phyloP scores from a whole-genome alignment of 257 asterid genomes.

The Voacanga thouarsii region DNA sequence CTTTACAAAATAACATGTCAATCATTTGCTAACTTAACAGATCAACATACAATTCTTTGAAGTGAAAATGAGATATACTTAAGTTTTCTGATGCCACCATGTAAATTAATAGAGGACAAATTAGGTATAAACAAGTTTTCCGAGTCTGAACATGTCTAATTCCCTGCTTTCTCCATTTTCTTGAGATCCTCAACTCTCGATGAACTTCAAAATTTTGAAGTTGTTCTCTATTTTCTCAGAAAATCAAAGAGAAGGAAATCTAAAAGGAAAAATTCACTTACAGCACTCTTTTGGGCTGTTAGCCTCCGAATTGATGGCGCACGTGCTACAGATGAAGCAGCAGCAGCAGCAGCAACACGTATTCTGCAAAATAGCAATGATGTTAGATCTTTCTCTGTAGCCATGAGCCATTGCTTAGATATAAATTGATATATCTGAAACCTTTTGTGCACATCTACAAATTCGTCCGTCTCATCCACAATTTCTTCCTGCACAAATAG shows the following conservation, averaged over 20 bases:
- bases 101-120: neutral
- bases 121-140: neutral
- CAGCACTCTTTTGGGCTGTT: conserved; percentile 54
- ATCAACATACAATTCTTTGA: neutral
- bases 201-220: neutral
- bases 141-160: neutral
- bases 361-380: conserved; percentile 48
- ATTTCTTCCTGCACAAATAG: conserved; percentile 70
- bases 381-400: conserved; percentile 1
- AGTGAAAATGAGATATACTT: neutral
- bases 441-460: conserved; percentile 90
- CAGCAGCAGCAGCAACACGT: conserved; percentile 93
- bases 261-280: conserved; percentile 31
- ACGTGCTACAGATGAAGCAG: conserved; percentile 83
- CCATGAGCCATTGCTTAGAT: conserved; percentile 9
- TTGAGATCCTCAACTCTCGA: neutral
- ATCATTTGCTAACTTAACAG: neutral
- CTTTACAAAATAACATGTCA: neutral
- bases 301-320: conserved; percentile 75
- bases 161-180: neutral
- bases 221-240: neutral
- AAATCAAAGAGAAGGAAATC: neutral
- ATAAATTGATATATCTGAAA: conserved; percentile 9
- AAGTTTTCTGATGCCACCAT: neutral
- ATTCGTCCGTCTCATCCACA: conserved; percentile 93